Evolutionary conservation across 176 grass and related monocot genomes (phyloP), one percentile per base, ranked within the genome.

Genomic region (Cenchrus americanus): DNA sequence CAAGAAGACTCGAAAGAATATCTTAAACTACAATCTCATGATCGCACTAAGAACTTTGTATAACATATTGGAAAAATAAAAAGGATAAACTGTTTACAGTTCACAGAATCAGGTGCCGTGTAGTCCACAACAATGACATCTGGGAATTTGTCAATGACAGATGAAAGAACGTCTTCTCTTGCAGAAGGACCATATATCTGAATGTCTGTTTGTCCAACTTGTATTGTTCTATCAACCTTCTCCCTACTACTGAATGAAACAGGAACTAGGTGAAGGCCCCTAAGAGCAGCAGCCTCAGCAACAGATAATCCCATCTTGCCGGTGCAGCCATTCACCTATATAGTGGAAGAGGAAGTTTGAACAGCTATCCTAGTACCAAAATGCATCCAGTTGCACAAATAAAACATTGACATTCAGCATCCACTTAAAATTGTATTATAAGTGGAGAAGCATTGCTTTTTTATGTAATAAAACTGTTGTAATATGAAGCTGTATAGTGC

Each of bases 261-360:
- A 73, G 93, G 96, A 60, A 94, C 80, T 84, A 98, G 71, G 27
- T 88, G 83, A 82, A 98, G 91, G 19, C 96, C 96, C 75, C 85
- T 83, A 57, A 78, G 88, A 80, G 78, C 52, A 50, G 89, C 87
- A 41, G 89, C 86, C 74, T 98, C 87, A 22, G 93, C 93, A 70
- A 94, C 91, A 79, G 85, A 82, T 80, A 70, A 26, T 41, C 91
- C 96, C 91, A 92, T 98, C 55, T 98, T 98, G 46, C 96, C 93
- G 70, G 77, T 94, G 85, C 96, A 95, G 43, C 93, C 91, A 89
- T 95, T 98, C 52, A 98, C 96, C 93, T 98, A 85, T 66, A 88
- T 12, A 52, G 75, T 68, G 55, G 51, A 79, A 61, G 14, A 75
- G 61, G 0, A 81, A 61, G 22, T 24, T 24, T 21, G 41, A 85